A percentile compares a stretch with the other conserved stretches of the same genome.
phyloP scores from a whole-genome alignment of 73 alveolate species.

The Paramecium octaurelia region DNA sequence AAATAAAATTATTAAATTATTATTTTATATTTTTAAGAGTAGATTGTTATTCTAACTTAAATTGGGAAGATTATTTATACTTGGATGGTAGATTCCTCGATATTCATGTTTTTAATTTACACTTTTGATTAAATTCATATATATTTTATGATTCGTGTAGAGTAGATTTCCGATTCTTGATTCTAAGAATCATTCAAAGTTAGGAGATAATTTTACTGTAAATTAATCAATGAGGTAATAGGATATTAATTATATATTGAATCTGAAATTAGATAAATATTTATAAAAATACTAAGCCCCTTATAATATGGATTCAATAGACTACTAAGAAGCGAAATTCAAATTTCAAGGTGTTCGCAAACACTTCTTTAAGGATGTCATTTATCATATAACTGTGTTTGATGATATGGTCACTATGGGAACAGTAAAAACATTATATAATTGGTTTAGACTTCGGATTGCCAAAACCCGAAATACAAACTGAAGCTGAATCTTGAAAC shows the following conservation, averaged over 20 bases:
- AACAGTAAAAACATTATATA: neutral
- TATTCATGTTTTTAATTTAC: neutral
- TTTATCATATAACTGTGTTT: neutral
- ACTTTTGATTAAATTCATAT: neutral
- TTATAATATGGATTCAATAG: neutral
- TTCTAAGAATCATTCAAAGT: neutral
- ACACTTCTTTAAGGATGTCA: neutral
- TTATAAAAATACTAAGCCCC: neutral
- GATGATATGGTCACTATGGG: constrained; percentile 20
- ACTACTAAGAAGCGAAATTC: constrained; percentile 4
- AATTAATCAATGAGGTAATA: neutral
- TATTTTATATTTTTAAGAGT: too few species aligned
- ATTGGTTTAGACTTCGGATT: neutral
- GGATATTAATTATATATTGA: neutral
- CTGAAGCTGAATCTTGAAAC: neutral
- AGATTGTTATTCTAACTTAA: neutral
- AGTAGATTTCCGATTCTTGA: neutral
- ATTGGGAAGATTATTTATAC: neutral
- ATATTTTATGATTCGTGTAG: neutral
- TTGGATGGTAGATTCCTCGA: neutral
- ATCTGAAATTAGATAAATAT: neutral
- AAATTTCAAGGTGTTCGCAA: neutral
- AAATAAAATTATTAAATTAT: neutral
- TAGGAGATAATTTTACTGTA: neutral
- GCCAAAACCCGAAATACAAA: neutral